These are phyloP conservation scores for Chlorella variabilis DNA, from an alignment of 163 green algal genomes.

Conservation along the genomic window DNA sequence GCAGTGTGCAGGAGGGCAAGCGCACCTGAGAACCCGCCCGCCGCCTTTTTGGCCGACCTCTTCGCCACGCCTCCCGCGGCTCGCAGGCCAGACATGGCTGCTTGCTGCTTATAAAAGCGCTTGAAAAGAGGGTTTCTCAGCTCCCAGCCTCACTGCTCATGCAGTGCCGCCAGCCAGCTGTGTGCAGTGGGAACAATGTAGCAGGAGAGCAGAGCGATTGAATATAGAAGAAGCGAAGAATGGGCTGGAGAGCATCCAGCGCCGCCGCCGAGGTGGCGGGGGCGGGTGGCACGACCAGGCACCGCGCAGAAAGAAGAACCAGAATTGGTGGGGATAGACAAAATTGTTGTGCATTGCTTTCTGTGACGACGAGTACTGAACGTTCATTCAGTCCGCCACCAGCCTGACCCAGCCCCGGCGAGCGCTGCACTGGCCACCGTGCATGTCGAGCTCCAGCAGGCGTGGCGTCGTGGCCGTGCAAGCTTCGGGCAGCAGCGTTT, in stretches of 20 bases:
- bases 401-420: slow-evolving; percentile 19
- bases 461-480: neutral
- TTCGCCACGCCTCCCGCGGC: slow-evolving; percentile 87
- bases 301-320: too few relatives aligned
- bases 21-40: slow-evolving; percentile 67
- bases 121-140: neutral
- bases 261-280: too few relatives aligned
- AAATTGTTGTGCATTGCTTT: too few relatives aligned
- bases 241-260: too few relatives aligned
- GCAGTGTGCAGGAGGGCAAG: neutral
- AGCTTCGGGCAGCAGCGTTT: slow-evolving; percentile 4
- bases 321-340: too few relatives aligned
- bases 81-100: slow-evolving; percentile 67
- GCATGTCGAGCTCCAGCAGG: slow-evolving; percentile 19
- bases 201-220: too few relatives aligned
- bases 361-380: too few relatives aligned
- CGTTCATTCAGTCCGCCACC: neutral
- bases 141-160: neutral
- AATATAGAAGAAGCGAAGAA: too few relatives aligned
- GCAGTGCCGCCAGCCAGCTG: too few relatives aligned
- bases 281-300: too few relatives aligned
- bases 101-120: neutral
- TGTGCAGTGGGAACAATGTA: too few relatives aligned
- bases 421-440: neutral
- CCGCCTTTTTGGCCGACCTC: slow-evolving; percentile 66